These are phyloP conservation scores for cucumber (Cucumis sativus) DNA, from an alignment of 306 rosid genomes.

Conservation along the genomic window Cucumber_9930_V3 NC_026657.2:2220001-2220500, in stretches of 20 bases:
- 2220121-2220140: slow-evolving; percentile 63
- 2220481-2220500: background rate
- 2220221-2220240: background rate
- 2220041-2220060: slow-evolving; percentile 52
- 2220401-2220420: slow-evolving; percentile 75
- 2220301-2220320: slow-evolving; percentile 67
- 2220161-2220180: slow-evolving; percentile 74
- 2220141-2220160: slow-evolving; percentile 60
- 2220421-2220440: background rate
- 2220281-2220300: slow-evolving; percentile 5
- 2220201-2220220: slow-evolving; percentile 48
- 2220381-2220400: slow-evolving; percentile 89
- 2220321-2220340: slow-evolving; percentile 72
- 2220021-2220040: slow-evolving; percentile 76
- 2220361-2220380: slow-evolving; percentile 77
- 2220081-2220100: slow-evolving; percentile 66
- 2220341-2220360: slow-evolving; percentile 75
- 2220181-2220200: slow-evolving; percentile 72
- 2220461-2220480: background rate
- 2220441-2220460: background rate
- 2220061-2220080: slow-evolving; percentile 70
- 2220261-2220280: background rate
- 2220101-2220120: slow-evolving; percentile 70
- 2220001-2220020: slow-evolving; percentile 86
- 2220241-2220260: background rate